Conservation (phyloP, 2,329 filamentous ascomycete genomes). For the Gaeumannomyces sp. region DNA sequence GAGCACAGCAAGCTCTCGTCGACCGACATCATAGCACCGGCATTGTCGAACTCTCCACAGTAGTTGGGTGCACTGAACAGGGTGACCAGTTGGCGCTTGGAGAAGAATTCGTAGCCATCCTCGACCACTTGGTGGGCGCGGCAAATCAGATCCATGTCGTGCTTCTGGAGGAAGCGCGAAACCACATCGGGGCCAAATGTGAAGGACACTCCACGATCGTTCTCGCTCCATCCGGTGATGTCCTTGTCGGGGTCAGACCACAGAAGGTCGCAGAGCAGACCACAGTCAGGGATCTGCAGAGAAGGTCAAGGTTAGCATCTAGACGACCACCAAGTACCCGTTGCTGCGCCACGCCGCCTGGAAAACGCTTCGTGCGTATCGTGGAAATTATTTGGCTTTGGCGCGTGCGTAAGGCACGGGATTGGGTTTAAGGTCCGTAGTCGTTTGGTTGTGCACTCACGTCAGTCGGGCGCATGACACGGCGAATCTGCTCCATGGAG, state of each 20-base stretch:
- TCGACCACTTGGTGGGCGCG: slow-evolving; percentile 98
- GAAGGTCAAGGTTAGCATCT: background rate
- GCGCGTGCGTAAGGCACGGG: no score
- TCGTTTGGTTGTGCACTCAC: slow-evolving; percentile 50
- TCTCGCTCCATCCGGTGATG: slow-evolving; percentile 98
- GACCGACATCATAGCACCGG: slow-evolving; percentile 99
- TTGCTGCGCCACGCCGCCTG: background rate
- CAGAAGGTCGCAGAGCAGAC: slow-evolving; percentile 91
- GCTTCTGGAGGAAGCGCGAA: slow-evolving; percentile 94
- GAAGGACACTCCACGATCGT: slow-evolving; percentile 96
- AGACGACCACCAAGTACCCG: background rate
- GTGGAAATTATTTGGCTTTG: background rate
- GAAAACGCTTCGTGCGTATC: background rate
- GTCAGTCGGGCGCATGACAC: slow-evolving; percentile 97
- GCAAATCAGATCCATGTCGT: slow-evolving; percentile 99
- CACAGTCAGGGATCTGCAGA: slow-evolving; percentile 91
- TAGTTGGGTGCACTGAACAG: slow-evolving; percentile 98
- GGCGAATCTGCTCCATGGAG: slow-evolving; percentile 99
- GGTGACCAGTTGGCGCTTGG: slow-evolving; percentile 93
- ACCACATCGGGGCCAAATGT: slow-evolving; percentile 98
- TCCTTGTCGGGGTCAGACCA: slow-evolving; percentile 99
- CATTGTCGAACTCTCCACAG: slow-evolving; percentile 99
- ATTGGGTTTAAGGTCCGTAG: no score
- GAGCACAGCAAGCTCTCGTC: slow-evolving; percentile 97
- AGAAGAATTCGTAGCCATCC: slow-evolving; percentile 99